Conservation (phyloP, 345 rosid genomes). For the Brassica nigra region DNA sequence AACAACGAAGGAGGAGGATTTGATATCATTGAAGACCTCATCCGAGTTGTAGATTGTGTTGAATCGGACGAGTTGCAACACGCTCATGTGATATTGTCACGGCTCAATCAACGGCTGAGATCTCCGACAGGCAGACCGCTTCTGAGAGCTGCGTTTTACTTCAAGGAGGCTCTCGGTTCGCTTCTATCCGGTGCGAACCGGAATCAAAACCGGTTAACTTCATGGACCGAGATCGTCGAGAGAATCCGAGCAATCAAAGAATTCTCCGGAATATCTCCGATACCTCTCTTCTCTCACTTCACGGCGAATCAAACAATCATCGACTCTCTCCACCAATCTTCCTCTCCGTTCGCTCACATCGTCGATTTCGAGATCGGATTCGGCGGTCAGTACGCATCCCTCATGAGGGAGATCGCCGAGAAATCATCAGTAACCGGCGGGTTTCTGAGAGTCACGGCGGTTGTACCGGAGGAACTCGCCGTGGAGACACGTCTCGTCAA, state of each 20-base stretch:
- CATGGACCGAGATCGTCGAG: slow-evolving; percentile 73
- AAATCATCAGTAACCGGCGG: slow-evolving; percentile 38
- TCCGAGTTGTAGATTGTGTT: slow-evolving; percentile 70
- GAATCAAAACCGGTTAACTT: slow-evolving; percentile 43
- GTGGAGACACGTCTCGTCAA: slow-evolving; percentile 64
- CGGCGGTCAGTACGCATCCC: slow-evolving; percentile 81
- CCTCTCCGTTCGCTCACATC: slow-evolving; percentile 47
- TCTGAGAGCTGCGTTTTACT: slow-evolving; percentile 77
- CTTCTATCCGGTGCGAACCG: slow-evolving; percentile 54
- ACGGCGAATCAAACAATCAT: slow-evolving; percentile 83
- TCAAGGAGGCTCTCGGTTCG: slow-evolving; percentile 77
- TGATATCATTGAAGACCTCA: slow-evolving; percentile 69
- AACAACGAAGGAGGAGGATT: slow-evolving; percentile 34
- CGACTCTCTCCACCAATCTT: slow-evolving; percentile 50
- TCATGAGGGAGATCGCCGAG: slow-evolving; percentile 72
- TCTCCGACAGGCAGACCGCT: slow-evolving; percentile 69
- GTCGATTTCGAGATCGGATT: slow-evolving; percentile 85
- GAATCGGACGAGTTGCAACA: slow-evolving; percentile 73
- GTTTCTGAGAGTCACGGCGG: slow-evolving; percentile 65
- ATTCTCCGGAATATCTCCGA: slow-evolving; percentile 69
- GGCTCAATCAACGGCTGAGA: slow-evolving; percentile 71
- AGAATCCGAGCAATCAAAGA: slow-evolving; percentile 66
- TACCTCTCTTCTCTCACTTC: slow-evolving; percentile 85
- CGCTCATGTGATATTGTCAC: slow-evolving; percentile 73
- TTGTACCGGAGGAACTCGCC: slow-evolving; percentile 66